Evolutionary conservation across 805 yeast species (phyloP), one percentile per base, ranked within the genome.

Genomic region (Metschnikowia chrysomelidarum): DNA sequence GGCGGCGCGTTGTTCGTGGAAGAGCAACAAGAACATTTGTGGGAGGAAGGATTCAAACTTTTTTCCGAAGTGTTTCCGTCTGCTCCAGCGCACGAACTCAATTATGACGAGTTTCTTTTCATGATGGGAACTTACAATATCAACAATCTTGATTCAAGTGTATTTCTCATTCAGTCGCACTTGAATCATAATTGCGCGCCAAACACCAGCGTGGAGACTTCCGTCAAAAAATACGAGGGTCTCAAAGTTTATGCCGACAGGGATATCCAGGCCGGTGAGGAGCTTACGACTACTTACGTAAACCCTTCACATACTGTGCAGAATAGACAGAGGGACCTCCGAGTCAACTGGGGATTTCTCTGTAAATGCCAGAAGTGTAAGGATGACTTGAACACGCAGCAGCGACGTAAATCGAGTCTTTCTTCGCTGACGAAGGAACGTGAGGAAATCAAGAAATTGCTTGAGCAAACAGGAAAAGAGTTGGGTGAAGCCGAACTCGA

Each of bases 111-210:
- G 40, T 87, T 69, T 50, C 56, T 83, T 55, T 61, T 57, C 38
- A 76, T 76, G 59, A 58, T 86, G 48, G 95, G 95, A 2, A 74
- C 80, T 40, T 82, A 78, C 53, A 82, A 84, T 57, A 74, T 86
- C 48, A 86, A 86, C 59, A 82, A 84, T 49, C 63, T 81, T 33
- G 80, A 79, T 35, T 78, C 82, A 2, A 74, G 78, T 31, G 51
- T 84, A 12, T 86, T 68, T 54, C 65, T 77, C 41, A 53, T 70
- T 7, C 83, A 82, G 42, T 77, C 93, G 0, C 84, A 83, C 51
- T 61, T 86, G 50, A 86, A 86, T 51, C 95, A 87, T 54, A 70
- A 68, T 49, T 87, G 95, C 62, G 77, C 71, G 25, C 89, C 93
- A 2, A 85, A 80, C 50, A 79, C 80, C 3, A 66, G 70, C 22